Evolutionary conservation across 148 eudicot genomes (phyloP), one percentile per base, ranked within the genome.

Genomic region (Cornus florida): DNA sequence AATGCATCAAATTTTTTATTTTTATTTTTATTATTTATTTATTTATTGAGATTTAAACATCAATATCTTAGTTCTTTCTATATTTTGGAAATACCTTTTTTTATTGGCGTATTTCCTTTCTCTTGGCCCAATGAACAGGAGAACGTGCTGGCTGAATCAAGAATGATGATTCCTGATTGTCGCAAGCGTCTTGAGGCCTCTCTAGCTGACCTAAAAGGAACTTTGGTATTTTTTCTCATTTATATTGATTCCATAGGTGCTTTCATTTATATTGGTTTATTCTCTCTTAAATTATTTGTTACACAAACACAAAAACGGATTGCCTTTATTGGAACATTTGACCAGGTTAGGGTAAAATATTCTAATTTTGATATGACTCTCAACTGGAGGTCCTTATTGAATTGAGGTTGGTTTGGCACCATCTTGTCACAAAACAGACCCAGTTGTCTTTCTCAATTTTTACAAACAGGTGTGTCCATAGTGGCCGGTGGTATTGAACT

Each of bases 111-210:
- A 7, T 43, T 43, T 43, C 48, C 0, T 43, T n/a, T 70, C 16
- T 41, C 43, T 38, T 75, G 41, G 77, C 67, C 33, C 66, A 68
- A 66, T 81, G 20, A 60, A 59, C 89, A 95, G 97, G 98, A 93
- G 81, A 95, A 88, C 76, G 98, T 95, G 82, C 87, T 95, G 69
- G 97, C 94, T 83, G 97, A 95, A 85, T 95, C 98, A 53, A 88
- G 98, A 84, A 95, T 95, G 98, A 95, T 95, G 98, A 87, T 95
- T 82, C 97, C 97, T 74, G 97, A 95, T 75, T 95, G 97, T 72
- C 94, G 78, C 83, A 95, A 93, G 84, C 94, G 97, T 23, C 81
- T 95, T 69, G 98, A 93, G 77, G 87, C 92, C 75, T 86, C 99
- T 56, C 83, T 95, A 68, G 86, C 89, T 80, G 97, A 95, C 81